Base-by-base conservation (phyloP, 768 basidiomycete species). In the Calocybe gangraenosa region DNA sequence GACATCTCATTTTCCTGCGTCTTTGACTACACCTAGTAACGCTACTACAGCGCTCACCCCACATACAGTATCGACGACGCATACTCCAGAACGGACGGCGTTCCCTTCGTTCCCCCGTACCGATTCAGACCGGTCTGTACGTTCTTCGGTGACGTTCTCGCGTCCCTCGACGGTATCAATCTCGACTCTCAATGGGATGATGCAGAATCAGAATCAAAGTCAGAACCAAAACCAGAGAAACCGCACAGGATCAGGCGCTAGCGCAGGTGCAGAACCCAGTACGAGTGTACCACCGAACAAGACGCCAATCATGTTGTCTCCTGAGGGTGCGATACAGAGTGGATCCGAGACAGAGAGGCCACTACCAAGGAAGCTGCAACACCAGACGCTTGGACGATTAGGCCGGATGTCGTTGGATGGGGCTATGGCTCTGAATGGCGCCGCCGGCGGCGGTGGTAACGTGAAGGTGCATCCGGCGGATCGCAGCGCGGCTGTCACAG, bases 31-130 rank as follows among this genome's bases (percentile, higher is more conserved):
- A 0, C 73, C 78, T 0, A 64, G 61, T 36, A 77, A 71, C 46
- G 69, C 82, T 1, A 87, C 85, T 30, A 88, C 84, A 14, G 82
- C 81, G 13, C 44, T 87, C 10, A 84, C 83, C 1, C 61, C 77
- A 0, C 80, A 83, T 51, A 87, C 82, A 0, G 82, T 80, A 3
- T 77, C 79, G 3, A 74, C 71, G 47, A 63, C 71, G 5, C 66
- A 68, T 22, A 64, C 49, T 46, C 17, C 51, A 0, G 51, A 52
- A 8, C 40, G 46, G 10, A 53, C 66, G 11, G 42, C 61, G 17
- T 63, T 63, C 42, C 57, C 56, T 5, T 37, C 64, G 21, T 37
- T 80, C 22, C 56, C 65, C 14, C 69, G 78, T 18, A 68, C 67
- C n/a, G 69, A 75, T 15, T 83, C 81, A 0, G 67, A 63, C 14